Evolutionary conservation across 352 stramenopile species (phyloP).

Genomic region (Pythium oligandrum): DNA sequence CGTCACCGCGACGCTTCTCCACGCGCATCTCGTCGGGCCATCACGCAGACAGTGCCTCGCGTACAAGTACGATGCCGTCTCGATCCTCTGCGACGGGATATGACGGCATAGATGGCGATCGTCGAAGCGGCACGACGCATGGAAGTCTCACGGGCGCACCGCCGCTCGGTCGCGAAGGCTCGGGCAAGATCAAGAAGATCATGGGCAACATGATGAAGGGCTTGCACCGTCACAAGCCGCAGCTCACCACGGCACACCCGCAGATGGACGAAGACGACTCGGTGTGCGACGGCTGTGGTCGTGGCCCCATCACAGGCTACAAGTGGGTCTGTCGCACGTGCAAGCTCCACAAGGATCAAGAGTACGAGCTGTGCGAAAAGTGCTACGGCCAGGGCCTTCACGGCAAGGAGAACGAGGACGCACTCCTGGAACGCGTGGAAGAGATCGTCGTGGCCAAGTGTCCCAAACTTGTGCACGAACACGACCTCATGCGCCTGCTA

Average conservation of each 20-base stretch:
- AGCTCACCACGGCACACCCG: constrained; percentile 19
- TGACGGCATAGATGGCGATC: constrained; percentile 19
- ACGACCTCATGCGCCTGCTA: constrained; percentile 52
- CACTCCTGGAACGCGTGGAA: constrained; percentile 57
- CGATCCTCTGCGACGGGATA: constrained; percentile 2
- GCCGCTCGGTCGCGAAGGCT: constrained; percentile 20
- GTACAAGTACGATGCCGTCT: background rate
- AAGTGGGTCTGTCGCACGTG: constrained; percentile 76
- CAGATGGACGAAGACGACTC: constrained; percentile 47
- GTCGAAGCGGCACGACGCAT: constrained; percentile 17
- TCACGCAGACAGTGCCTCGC: constrained; percentile 1
- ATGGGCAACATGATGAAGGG: constrained; percentile 67
- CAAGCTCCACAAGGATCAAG: constrained; percentile 32
- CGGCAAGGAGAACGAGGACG: constrained; percentile 61
- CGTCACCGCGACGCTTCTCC: constrained; percentile 3
- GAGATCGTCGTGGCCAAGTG: constrained; percentile 63
- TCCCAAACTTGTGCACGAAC: constrained; percentile 39
- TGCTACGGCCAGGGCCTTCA: constrained; percentile 72
- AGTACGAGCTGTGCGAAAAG: constrained; percentile 67
- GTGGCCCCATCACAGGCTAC: constrained; percentile 33
- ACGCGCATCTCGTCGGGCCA: no score
- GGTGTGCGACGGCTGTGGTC: constrained; percentile 62
- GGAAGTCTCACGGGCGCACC: constrained; percentile 15
- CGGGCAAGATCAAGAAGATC: constrained; percentile 77
- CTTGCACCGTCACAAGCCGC: constrained; percentile 60